phyloP scores from a whole-genome alignment of 139 green algal species.

The Chlorella sp. region DNA sequence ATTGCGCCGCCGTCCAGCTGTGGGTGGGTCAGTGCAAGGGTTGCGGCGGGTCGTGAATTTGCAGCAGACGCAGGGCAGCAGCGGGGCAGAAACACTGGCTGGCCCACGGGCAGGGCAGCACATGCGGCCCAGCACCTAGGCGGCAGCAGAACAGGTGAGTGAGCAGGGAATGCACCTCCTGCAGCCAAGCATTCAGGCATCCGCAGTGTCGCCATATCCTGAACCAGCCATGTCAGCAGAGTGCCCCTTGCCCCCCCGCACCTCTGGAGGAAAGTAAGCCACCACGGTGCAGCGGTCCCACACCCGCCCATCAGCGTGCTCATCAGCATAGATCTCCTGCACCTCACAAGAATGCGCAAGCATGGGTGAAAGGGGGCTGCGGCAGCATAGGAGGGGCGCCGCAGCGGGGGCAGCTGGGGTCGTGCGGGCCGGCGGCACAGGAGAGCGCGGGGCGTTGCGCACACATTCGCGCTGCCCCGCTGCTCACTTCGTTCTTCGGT shows the following conservation, averaged over 20 bases:
- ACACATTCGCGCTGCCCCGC: too few relatives aligned
- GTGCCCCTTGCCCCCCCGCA: background rate
- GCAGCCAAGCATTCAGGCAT: background rate
- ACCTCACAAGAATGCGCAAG: background rate
- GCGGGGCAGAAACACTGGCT: background rate
- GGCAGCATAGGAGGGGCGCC: background rate
- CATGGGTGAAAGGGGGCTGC: background rate
- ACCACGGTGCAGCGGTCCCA: slow-evolving; percentile 74
- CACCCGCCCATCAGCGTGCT: slow-evolving; percentile 40
- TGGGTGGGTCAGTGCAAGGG: slow-evolving; percentile 8
- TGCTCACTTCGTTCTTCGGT: too few relatives aligned
- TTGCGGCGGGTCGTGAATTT: background rate
- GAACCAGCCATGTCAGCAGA: too few relatives aligned
- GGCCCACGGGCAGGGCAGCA: too few relatives aligned
- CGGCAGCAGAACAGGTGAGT: background rate
- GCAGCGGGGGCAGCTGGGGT: background rate
- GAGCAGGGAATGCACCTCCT: background rate
- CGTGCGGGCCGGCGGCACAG: too few relatives aligned
- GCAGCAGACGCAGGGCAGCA: background rate
- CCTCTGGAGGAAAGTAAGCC: slow-evolving; percentile 68
- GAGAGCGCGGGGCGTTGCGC: too few relatives aligned
- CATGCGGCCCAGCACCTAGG: too few relatives aligned
- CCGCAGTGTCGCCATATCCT: too few relatives aligned
- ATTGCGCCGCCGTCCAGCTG: slow-evolving; percentile 16
- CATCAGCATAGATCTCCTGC: slow-evolving; percentile 60